A percentile compares a stretch with the other conserved stretches of the same genome.
These are phyloP conservation scores for Amniculicola lignicola DNA, from an alignment of 495 filamentous ascomycete genomes.

Conservation along the genomic window DNA sequence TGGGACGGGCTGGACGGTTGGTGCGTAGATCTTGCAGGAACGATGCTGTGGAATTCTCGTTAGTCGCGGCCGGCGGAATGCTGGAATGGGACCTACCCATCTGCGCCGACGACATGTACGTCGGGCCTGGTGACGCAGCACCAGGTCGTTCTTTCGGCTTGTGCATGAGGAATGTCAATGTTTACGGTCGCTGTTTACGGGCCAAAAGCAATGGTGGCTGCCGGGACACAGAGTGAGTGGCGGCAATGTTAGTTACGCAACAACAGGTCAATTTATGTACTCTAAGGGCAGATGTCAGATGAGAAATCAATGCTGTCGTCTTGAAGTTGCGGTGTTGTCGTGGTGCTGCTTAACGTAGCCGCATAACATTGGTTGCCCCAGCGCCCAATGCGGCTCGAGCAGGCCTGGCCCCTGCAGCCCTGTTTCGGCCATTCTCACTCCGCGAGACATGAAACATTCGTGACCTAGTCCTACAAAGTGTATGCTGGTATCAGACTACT, in stretches of 20 bases:
- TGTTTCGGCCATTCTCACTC: no score
- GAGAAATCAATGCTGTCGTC: no score
- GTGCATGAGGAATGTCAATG: slow-evolving; percentile 32
- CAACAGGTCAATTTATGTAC: no score
- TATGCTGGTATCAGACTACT: no score
- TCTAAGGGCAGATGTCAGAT: no score
- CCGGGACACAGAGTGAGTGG: no score
- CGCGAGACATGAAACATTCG: no score
- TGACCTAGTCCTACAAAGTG: no score
- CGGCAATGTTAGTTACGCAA: no score
- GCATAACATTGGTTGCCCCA: slow-evolving; percentile 6
- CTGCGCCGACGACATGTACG: slow-evolving; percentile 84
- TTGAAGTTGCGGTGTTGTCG: slow-evolving; percentile 16
- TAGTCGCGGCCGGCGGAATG: slow-evolving; percentile 29
- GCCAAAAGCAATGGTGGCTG: not conserved
- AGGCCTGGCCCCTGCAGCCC: no score
- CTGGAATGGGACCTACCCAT: slow-evolving; percentile 59
- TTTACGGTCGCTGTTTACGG: slow-evolving; percentile 27
- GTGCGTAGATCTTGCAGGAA: slow-evolving; percentile 79
- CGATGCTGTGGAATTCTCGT: slow-evolving; percentile 52
- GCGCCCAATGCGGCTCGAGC: no score
- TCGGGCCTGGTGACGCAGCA: slow-evolving; percentile 56
- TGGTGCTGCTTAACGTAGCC: slow-evolving; percentile 4
- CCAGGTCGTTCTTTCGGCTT: slow-evolving; percentile 35
- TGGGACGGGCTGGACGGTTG: slow-evolving; percentile 64